Evolutionary conservation across 2,329 filamentous ascomycete species (phyloP).

Genomic region (Aspergillus versicolor): DNA sequence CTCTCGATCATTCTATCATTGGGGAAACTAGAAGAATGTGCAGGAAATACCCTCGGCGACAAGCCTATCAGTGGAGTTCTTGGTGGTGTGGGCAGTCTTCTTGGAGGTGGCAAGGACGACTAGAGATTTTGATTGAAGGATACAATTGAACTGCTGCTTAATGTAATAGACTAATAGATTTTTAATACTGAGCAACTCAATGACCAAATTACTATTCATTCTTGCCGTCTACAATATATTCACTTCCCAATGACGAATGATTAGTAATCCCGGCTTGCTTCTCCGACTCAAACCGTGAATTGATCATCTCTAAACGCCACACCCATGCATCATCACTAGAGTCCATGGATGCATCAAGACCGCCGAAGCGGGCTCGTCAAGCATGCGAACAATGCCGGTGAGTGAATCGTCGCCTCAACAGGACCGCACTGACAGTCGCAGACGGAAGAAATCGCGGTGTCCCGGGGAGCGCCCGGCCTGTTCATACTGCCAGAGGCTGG

Average conservation of each 20-base stretch:
- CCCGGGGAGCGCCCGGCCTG: slow-evolving; percentile 34
- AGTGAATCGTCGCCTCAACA: background rate
- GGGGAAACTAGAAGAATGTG: background rate
- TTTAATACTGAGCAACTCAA: no score
- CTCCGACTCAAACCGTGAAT: no score
- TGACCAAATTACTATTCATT: no score
- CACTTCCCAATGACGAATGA: no score
- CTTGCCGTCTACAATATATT: no score
- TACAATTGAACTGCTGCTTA: no score
- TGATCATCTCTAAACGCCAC: background rate
- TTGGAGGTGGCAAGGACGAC: background rate
- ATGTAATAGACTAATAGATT: no score
- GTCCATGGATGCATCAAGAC: background rate
- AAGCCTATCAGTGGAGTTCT: background rate
- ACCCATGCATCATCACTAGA: background rate
- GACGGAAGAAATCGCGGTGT: slow-evolving; percentile 35
- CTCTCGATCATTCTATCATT: background rate
- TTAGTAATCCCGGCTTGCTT: no score
- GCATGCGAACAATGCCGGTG: slow-evolving; percentile 35
- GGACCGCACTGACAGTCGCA: slow-evolving; percentile 2
- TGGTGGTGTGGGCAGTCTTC: background rate
- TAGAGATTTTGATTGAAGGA: no score
- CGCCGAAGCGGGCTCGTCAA: slow-evolving; percentile 16
- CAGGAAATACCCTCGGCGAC: background rate
- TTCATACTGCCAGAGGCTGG: slow-evolving; percentile 32